phyloP scores from a whole-genome alignment of 2,329 filamentous ascomycete genomes.

The Pleochaeta shiraiana region DNA sequence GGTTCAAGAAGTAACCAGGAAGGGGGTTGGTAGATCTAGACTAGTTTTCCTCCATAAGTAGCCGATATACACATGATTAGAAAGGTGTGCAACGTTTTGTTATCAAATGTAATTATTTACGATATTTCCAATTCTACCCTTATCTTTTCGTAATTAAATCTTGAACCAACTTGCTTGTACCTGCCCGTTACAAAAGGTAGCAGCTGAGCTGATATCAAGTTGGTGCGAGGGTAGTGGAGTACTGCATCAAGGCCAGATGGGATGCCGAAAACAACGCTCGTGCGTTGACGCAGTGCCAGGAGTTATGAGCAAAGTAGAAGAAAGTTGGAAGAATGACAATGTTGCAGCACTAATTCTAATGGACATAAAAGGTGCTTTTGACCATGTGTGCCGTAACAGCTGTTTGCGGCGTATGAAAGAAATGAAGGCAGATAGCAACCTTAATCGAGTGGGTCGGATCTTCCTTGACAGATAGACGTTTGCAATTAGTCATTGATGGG shows the following conservation, averaged over 20 bases:
- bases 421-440: not conserved
- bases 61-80: too few relatives aligned
- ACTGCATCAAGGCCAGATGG: not conserved
- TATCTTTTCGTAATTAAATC: too few relatives aligned
- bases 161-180: too few relatives aligned
- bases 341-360: not conserved
- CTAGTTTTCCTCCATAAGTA: too few relatives aligned
- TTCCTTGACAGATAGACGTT: not conserved
- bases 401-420: not conserved
- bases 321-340: not conserved
- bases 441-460: not conserved
- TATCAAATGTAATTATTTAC: too few relatives aligned
- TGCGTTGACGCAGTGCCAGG: not conserved
- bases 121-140: too few relatives aligned
- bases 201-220: not conserved
- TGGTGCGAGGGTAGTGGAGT: not conserved
- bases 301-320: not conserved
- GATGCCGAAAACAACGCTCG: not conserved
- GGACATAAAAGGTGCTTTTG: not conserved
- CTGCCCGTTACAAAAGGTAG: too few relatives aligned
- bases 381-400: not conserved
- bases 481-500: constrained; percentile 1
- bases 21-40: too few relatives aligned
- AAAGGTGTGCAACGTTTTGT: too few relatives aligned
- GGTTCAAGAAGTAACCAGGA: too few relatives aligned